phyloP scores from a whole-genome alignment of 2,329 filamentous ascomycete genomes.

The Monilinia polystroma region DNA sequence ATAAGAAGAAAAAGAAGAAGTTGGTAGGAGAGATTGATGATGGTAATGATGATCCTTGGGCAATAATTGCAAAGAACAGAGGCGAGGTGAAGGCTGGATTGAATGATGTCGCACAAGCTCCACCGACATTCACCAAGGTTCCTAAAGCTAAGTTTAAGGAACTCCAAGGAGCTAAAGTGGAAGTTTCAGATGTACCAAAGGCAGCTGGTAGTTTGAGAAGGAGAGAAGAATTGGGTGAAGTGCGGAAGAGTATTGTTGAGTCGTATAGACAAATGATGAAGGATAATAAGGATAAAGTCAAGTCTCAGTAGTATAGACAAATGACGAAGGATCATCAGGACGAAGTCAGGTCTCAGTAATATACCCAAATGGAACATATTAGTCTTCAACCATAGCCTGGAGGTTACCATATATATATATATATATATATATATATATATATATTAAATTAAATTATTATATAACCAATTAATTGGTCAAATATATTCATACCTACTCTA shows the following conservation, averaged over 20 bases:
- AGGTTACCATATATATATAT: no score
- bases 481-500: no score
- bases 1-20: slow-evolving; percentile 37
- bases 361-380: not conserved
- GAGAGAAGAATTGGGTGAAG: slow-evolving; percentile 69
- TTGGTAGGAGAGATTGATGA: slow-evolving; percentile 47
- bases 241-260: slow-evolving; percentile 69
- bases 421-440: no score
- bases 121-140: slow-evolving; percentile 38
- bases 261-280: slow-evolving; percentile 71
- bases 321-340: slow-evolving; percentile 58
- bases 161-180: slow-evolving; percentile 60
- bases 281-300: slow-evolving; percentile 39
- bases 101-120: slow-evolving; percentile 40
- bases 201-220: slow-evolving; percentile 68
- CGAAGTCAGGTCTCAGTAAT: slow-evolving; percentile 7
- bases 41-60: slow-evolving; percentile 42
- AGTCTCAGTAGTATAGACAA: slow-evolving; percentile 59
- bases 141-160: slow-evolving; percentile 43
- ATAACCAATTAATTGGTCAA: no score
- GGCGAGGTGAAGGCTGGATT: slow-evolving; percentile 41
- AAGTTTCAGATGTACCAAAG: slow-evolving; percentile 68
- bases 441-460: no score
- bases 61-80: slow-evolving; percentile 35
- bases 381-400: not conserved